Evolutionary conservation across 2,329 filamentous ascomycete genomes (phyloP).

Genomic region (Curvularia sp.): DNA sequence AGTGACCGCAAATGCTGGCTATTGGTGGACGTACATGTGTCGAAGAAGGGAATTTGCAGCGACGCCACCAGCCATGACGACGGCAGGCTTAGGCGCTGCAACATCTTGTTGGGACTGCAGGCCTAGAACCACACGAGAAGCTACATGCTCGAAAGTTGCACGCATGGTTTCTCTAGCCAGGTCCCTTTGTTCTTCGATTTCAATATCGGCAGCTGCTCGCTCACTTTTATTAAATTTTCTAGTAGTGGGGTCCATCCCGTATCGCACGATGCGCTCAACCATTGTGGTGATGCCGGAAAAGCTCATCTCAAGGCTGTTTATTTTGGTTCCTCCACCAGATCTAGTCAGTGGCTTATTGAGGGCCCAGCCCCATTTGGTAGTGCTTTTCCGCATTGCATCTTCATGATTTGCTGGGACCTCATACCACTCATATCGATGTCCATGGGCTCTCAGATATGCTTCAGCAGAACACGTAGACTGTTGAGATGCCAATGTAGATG

Average conservation of each 20-base stretch:
- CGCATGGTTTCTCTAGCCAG: conserved; percentile 79
- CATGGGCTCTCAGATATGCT: conserved; percentile 28
- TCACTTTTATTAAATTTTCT: conserved; percentile 39
- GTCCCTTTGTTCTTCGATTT: conserved; percentile 66
- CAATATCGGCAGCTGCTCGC: conserved; percentile 53
- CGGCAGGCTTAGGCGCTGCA: conserved; percentile 51
- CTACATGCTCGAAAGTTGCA: conserved; percentile 86
- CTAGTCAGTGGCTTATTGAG: conserved; percentile 72
- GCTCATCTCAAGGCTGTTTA: conserved; percentile 45
- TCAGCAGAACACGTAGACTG: conserved; percentile 24
- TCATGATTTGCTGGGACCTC: conserved; percentile 64
- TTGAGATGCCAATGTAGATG: not conserved
- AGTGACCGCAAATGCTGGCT: not conserved
- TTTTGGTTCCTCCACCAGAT: conserved; percentile 44
- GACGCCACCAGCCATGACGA: conserved; percentile 90
- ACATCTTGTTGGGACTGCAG: conserved; percentile 55
- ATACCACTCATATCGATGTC: conserved; percentile 59
- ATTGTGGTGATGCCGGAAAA: conserved; percentile 76
- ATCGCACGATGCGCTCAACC: conserved; percentile 64
- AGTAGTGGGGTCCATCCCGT: conserved; percentile 42
- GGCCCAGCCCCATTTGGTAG: conserved; percentile 68
- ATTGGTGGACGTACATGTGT: conserved; percentile 59
- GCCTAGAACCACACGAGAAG: conserved; percentile 74
- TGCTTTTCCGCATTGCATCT: conserved; percentile 61
- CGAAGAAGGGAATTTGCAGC: conserved; percentile 83